These are phyloP conservation scores for Cylindrotheca closterium DNA, from an alignment of 108 stramenopile genomes.

Conservation along the genomic window DNA sequence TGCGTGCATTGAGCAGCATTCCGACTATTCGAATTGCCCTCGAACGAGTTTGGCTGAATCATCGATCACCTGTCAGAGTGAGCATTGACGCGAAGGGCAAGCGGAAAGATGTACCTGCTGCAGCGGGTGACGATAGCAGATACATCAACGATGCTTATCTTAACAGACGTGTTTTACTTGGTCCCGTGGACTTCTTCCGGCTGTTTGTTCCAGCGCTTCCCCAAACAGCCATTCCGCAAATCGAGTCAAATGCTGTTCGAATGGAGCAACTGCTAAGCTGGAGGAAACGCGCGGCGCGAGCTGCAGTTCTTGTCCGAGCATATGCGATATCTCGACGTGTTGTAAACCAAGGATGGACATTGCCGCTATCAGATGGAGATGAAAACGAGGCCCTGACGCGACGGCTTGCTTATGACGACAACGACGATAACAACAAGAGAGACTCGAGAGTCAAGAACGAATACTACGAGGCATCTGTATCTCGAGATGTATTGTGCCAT, in stretches of 20 bases:
- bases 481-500: constrained; percentile 50
- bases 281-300: constrained; percentile 58
- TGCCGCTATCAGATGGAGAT: constrained; percentile 14
- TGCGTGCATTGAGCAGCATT: constrained; percentile 61
- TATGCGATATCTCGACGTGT: constrained; percentile 50
- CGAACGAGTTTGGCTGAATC: constrained; percentile 35
- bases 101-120: constrained; percentile 9
- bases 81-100: constrained; percentile 6
- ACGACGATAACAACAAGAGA: constrained; percentile 51
- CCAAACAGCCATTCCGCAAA: constrained; percentile 32
- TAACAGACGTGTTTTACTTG: constrained; percentile 44
- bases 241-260: constrained; percentile 38
- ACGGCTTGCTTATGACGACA: constrained; percentile 67
- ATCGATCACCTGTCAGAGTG: constrained; percentile 14
- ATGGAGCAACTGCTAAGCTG: constrained; percentile 48
- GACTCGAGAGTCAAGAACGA: constrained; percentile 57
- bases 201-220: constrained; percentile 60
- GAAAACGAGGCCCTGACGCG: constrained; percentile 6
- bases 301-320: constrained; percentile 55
- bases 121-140: not conserved
- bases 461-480: constrained; percentile 68
- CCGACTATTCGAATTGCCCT: constrained; percentile 40
- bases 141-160: constrained; percentile 32
- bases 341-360: constrained; percentile 61
- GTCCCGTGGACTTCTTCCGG: constrained; percentile 67